Evolutionary conservation across 768 basidiomycete genomes (phyloP).

Genomic region (Naganishia antarctica): DNA sequence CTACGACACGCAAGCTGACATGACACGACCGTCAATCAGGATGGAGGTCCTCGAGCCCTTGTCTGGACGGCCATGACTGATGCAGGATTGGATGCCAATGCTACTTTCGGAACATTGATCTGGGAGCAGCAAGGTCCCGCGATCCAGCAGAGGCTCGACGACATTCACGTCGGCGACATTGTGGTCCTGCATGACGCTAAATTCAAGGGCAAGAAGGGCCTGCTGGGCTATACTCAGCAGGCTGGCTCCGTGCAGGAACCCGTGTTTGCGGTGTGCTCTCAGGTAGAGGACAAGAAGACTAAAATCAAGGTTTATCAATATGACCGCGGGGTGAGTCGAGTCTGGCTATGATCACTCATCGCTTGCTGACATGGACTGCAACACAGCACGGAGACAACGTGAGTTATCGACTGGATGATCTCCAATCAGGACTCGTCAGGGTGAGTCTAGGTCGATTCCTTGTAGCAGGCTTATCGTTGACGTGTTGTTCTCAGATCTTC

Average conservation of each 20-base stretch:
- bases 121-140: conserved; percentile 65
- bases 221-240: conserved; percentile 66
- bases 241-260: conserved; percentile 57
- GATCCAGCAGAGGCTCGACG: conserved; percentile 69
- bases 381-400: conserved; percentile 63
- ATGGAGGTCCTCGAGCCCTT: conserved; percentile 78
- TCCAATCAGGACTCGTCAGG: conserved; percentile 78
- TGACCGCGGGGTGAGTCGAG: conserved; percentile 67
- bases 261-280: conserved; percentile 68
- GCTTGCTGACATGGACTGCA: conserved; percentile 4
- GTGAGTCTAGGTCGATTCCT: conserved; percentile 51
- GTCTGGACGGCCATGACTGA: conserved; percentile 62
- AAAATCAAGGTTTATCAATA: conserved; percentile 82
- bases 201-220: conserved; percentile 70
- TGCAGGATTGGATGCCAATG: conserved; percentile 53
- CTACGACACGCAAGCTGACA: background rate
- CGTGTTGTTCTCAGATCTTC: conserved; percentile 9
- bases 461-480: background rate
- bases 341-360: background rate
- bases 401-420: conserved; percentile 83
- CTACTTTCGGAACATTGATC: conserved; percentile 62
- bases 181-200: conserved; percentile 69
- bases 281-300: conserved; percentile 79
- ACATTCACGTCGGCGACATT: conserved; percentile 72
- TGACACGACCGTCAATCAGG: conserved; percentile 44